phyloP scores from a whole-genome alignment of 2,329 filamentous ascomycete species.

The Cordyceps militaris region DNA sequence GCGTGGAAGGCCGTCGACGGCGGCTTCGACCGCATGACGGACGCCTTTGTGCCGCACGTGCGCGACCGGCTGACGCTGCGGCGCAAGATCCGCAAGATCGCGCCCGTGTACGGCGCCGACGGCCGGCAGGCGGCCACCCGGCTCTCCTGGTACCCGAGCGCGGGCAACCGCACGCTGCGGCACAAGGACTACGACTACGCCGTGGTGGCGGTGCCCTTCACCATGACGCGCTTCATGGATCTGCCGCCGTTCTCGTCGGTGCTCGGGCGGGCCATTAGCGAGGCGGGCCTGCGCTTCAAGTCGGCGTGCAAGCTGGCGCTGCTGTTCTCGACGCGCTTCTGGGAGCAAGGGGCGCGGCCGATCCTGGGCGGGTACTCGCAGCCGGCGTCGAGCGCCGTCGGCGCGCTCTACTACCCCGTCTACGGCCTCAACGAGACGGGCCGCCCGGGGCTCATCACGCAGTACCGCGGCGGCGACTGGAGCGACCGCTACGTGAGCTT shows the following conservation, averaged over 20 bases:
- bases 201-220: slow-evolving; percentile 27
- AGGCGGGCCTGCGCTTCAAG: slow-evolving; percentile 24
- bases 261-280: slow-evolving; percentile 20
- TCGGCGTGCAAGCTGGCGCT: slow-evolving; percentile 27
- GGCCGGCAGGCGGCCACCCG: background rate
- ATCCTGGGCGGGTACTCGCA: slow-evolving; percentile 27
- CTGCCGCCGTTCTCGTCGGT: slow-evolving; percentile 22
- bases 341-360: slow-evolving; percentile 24
- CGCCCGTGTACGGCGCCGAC: background rate
- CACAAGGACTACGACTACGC: slow-evolving; percentile 27
- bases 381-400: slow-evolving; percentile 25
- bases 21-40: slow-evolving; percentile 23
- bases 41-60: slow-evolving; percentile 25
- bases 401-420: slow-evolving; percentile 28
- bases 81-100: slow-evolving; percentile 18
- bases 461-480: slow-evolving; percentile 25
- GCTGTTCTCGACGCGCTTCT: slow-evolving; percentile 26
- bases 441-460: slow-evolving; percentile 28
- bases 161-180: slow-evolving; percentile 8
- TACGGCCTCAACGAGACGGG: slow-evolving; percentile 27
- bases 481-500: slow-evolving; percentile 25
- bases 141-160: slow-evolving; percentile 6
- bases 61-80: slow-evolving; percentile 19
- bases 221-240: slow-evolving; percentile 26
- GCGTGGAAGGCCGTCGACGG: slow-evolving; percentile 21